Percentiles rank a stretch among this genome's conserved stretches.
Evolutionary conservation across 2,329 filamentous ascomycete genomes (phyloP).

Genomic region (Didymella exigua): DNA sequence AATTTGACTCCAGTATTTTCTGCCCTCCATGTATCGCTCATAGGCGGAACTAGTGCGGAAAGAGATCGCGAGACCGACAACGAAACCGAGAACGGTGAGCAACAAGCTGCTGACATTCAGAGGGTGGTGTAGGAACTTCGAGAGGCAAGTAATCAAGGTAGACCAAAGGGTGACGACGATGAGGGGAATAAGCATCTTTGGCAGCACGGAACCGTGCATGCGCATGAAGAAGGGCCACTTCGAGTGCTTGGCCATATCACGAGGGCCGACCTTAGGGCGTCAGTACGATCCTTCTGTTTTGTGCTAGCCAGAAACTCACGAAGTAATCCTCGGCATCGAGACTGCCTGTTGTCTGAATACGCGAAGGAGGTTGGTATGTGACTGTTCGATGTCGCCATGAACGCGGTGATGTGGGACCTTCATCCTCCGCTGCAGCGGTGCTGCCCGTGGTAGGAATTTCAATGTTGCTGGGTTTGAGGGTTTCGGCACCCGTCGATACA

Average conservation of each 20-base stretch:
- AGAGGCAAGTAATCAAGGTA: constrained; percentile 63
- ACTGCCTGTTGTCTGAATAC: constrained; percentile 37
- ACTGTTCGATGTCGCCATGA: constrained; percentile 40
- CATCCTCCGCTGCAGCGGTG: constrained; percentile 15
- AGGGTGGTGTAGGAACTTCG: constrained; percentile 51
- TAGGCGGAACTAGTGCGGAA: constrained; percentile 80
- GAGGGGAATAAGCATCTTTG: constrained; percentile 74
- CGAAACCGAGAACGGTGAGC: constrained; percentile 79
- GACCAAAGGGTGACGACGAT: constrained; percentile 68
- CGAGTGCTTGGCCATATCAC: constrained; percentile 73
- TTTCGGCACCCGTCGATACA: constrained; percentile 36
- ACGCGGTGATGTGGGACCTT: constrained; percentile 37
- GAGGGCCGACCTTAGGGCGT: constrained; percentile 58
- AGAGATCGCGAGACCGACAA: constrained; percentile 77
- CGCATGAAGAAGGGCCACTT: constrained; percentile 78
- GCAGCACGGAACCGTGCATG: constrained; percentile 75
- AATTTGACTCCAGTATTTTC: constrained; percentile 67
- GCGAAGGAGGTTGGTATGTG: constrained; percentile 37
- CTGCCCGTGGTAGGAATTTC: constrained; percentile 33
- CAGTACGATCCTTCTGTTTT: constrained; percentile 9
- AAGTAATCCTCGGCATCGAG: constrained; percentile 65
- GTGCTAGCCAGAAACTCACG: constrained; percentile 48
- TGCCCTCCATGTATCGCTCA: constrained; percentile 67
- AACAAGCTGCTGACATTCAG: constrained; percentile 69
- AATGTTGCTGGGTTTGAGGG: constrained; percentile 38